phyloP scores from a whole-genome alignment of 2,329 filamentous ascomycete species.

The Pleurostoma richardsiae region DNA sequence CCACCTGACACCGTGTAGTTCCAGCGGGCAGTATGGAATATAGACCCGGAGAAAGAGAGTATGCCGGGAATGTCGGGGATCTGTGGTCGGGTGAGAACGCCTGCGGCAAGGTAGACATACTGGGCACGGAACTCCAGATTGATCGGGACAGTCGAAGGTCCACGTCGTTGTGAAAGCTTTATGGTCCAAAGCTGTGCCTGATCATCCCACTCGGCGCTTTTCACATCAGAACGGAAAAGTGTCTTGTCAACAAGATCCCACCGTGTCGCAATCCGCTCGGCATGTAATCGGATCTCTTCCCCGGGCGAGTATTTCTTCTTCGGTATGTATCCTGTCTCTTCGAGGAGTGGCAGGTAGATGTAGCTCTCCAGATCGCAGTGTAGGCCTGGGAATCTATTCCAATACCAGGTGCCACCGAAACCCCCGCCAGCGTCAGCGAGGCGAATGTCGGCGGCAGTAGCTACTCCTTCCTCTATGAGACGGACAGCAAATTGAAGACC shows the following conservation, averaged over 20 bases:
- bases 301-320: slow-evolving; percentile 33
- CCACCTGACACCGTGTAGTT: slow-evolving; percentile 37
- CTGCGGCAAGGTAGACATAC: slow-evolving; percentile 32
- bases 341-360: slow-evolving; percentile 54
- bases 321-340: slow-evolving; percentile 56
- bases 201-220: slow-evolving; percentile 34
- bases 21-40: slow-evolving; percentile 43
- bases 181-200: slow-evolving; percentile 15
- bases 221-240: slow-evolving; percentile 40
- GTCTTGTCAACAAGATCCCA: slow-evolving; percentile 36
- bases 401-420: slow-evolving; percentile 47
- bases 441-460: slow-evolving; percentile 27
- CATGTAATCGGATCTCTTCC: slow-evolving; percentile 36
- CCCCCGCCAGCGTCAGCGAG: slow-evolving; percentile 36
- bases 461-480: slow-evolving; percentile 26
- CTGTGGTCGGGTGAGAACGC: slow-evolving; percentile 33
- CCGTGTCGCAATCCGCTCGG: slow-evolving; percentile 34
- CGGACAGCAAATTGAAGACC: slow-evolving; percentile 25
- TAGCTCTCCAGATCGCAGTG: slow-evolving; percentile 56
- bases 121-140: slow-evolving; percentile 27
- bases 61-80: slow-evolving; percentile 35
- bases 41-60: slow-evolving; percentile 31
- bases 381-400: slow-evolving; percentile 44
- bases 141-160: slow-evolving; percentile 8
- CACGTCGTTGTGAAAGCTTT: slow-evolving; percentile 6